A percentile compares a stretch with the other conserved stretches of the same genome.
Evolutionary conservation across 1,139 yeast species (phyloP).

Genomic region (Debaryomyces nepalensis): DNA sequence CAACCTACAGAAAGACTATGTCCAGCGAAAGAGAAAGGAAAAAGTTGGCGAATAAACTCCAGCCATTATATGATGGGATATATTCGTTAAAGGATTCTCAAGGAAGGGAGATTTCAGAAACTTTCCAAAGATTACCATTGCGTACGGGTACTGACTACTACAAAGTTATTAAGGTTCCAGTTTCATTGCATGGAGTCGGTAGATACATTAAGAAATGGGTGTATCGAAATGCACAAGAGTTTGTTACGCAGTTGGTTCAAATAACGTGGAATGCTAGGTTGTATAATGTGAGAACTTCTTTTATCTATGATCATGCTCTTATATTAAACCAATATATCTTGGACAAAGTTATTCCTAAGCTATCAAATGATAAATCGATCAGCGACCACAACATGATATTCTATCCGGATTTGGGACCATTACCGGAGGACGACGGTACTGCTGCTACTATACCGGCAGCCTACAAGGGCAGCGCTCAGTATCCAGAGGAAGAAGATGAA

Average conservation of each 20-base stretch:
- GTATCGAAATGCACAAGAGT: slow-evolving; percentile 67
- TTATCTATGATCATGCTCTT: slow-evolving; percentile 72
- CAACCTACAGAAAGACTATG: slow-evolving; percentile 18
- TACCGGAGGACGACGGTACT: slow-evolving; percentile 55
- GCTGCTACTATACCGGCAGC: slow-evolving; percentile 11
- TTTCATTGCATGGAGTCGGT: slow-evolving; percentile 48
- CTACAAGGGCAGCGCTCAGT: slow-evolving; percentile 13
- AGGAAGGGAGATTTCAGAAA: slow-evolving; percentile 47
- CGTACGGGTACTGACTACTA: slow-evolving; percentile 54
- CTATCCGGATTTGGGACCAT: slow-evolving; percentile 76
- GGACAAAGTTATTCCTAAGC: slow-evolving; percentile 58
- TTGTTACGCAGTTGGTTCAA: slow-evolving; percentile 77
- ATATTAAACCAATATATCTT: slow-evolving; percentile 66
- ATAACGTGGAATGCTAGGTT: slow-evolving; percentile 89
- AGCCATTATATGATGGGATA: slow-evolving; percentile 45
- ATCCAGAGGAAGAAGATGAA: slow-evolving; percentile 29
- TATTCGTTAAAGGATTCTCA: slow-evolving; percentile 50
- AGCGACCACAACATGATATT: slow-evolving; percentile 47
- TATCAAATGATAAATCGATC: slow-evolving; percentile 46
- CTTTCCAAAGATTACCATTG: slow-evolving; percentile 58
- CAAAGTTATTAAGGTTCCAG: slow-evolving; percentile 46
- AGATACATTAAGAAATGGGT: slow-evolving; percentile 50
- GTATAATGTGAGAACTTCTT: slow-evolving; percentile 73
- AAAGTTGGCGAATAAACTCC: slow-evolving; percentile 46
- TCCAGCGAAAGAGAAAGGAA: slow-evolving; percentile 43